Base-by-base conservation (phyloP, 495 filamentous ascomycete species). In the Aspergillus nanangensis region DNA sequence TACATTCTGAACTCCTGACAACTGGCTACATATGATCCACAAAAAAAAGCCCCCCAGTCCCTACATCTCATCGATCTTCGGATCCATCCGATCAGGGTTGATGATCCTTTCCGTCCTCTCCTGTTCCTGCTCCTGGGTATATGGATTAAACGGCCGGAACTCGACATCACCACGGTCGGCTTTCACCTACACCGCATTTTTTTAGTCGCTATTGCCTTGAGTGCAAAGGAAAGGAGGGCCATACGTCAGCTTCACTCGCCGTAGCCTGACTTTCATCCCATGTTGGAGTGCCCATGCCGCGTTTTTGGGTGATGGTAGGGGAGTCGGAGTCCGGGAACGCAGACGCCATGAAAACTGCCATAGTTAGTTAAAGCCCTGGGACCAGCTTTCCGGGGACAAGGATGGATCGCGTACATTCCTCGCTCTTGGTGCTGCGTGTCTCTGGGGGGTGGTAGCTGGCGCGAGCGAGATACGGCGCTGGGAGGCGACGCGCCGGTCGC, bases 51-150 rank as follows among this genome's bases (percentile, higher is more conserved):
- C 14, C 13, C 3, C 22, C 4, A 22, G 13, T 14, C 5, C 25
- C 51, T 45, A 58, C 44, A 59, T 47, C 47, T 59, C 56, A 41
- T 59, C 56, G 7, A 59, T 42, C 23, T 48, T 55, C 11, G 56
- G 56, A 32, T 55, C 56, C 35, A 32, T 33, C 3, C 17, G 20
- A 14, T 53, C n/a, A n/a, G n/a, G n/a, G n/a, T n/a, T n/a, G n/a
- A n/a, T n/a, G n/a, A n/a, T n/a, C n/a, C n/a, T n/a, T n/a, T n/a
- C n/a, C n/a, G n/a, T n/a, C 27, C 29, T 46, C 14, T 59, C 56
- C 13, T 42, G 15, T 9, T 48, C 38, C 18, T 44, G 10, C 7
- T 38, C 23, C 13, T n/a, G 38, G n/a, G n/a, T n/a, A n/a, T n/a
- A n/a, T 10, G 19, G 18, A 8, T 10, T 14, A 11, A 41, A 19